Conservation (phyloP, 73 alveolate species). For the Tetrahymena borealis region DNA sequence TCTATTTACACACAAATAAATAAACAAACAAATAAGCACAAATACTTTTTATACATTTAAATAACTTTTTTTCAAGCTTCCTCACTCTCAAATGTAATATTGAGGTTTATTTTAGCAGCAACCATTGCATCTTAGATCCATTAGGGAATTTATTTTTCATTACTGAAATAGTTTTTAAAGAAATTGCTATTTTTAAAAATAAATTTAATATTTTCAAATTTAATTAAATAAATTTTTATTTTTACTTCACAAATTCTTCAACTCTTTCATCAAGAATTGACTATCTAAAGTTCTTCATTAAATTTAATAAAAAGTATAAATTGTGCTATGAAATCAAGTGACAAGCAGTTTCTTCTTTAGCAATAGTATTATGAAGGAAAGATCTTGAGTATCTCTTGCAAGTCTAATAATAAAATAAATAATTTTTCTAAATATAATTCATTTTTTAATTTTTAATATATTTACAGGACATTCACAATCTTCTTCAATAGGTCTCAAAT, state of each 20-base stretch:
- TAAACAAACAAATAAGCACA: not conserved
- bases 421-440: too few species aligned
- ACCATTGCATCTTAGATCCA: slow-evolving; percentile 1
- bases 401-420: too few species aligned
- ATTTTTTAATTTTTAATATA: too few species aligned
- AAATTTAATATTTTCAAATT: not conserved
- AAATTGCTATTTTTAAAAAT: not conserved
- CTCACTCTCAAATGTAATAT: not conserved
- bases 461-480: slow-evolving; percentile 79
- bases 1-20: not conserved
- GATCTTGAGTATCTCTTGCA: slow-evolving; percentile 89
- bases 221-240: slow-evolving; percentile 31
- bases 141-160: not conserved
- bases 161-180: not conserved
- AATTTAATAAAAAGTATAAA: slow-evolving; percentile 61
- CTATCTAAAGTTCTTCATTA: slow-evolving; percentile 74
- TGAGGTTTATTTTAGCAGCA: not conserved
- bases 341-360: slow-evolving; percentile 77
- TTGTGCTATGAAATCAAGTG: slow-evolving; percentile 90
- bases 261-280: slow-evolving; percentile 71
- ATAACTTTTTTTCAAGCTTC: not conserved
- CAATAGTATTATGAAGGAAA: slow-evolving; percentile 65
- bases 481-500: slow-evolving; percentile 87
- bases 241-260: slow-evolving; percentile 63
- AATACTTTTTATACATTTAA: too few species aligned